Evolutionary conservation across 257 asterid species (phyloP), one percentile per base, ranked within the genome.

Genomic region (Fraxinus excelsior): DNA sequence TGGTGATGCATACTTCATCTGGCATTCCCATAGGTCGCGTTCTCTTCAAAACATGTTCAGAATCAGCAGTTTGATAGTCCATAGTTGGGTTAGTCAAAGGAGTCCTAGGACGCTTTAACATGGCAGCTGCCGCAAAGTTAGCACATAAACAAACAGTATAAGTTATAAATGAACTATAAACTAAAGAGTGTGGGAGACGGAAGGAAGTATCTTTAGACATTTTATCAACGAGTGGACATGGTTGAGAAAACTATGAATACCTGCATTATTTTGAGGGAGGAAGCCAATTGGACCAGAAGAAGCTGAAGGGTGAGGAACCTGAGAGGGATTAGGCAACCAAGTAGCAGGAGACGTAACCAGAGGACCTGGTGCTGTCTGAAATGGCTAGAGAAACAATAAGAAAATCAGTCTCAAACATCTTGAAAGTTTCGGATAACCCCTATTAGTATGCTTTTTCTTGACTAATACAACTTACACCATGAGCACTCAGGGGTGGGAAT

Each of bases 11-110:
- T 86, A 89, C 94, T 76, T 89, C 91, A 78, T 87, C 91, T 67
- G 89, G 80, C 70, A 89, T 70, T 42, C 88, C 90, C 74, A 85
- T 84, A 72, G 91, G 86, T 78, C 91, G 81, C 68, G 89, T 7
- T 74, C 94, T 83, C 88, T 87, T 87, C 74, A 82, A 67, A 32
- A 85, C 86, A 67, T 84, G 87, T 19, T 87, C 94, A 14, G 94
- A 86, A 26, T 89, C 91, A 69, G 90, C 88, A 75, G 91, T 82
- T 76, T 86, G 94, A 74, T 85, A 87, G 82, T 87, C 91, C 83
- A 86, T 72, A 9, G 88, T 77, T 70, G 88, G 83, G 81, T 84
- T 87, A 75, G 84, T 85, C 62, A 85, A 70, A 75, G 91, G 88
- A 73, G 88, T 85, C 81, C 90, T 80, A n/a, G 91, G 89, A 49